Evolutionary conservation across 2,329 filamentous ascomycete genomes (phyloP).

Genomic region (Xylaria sp.): DNA sequence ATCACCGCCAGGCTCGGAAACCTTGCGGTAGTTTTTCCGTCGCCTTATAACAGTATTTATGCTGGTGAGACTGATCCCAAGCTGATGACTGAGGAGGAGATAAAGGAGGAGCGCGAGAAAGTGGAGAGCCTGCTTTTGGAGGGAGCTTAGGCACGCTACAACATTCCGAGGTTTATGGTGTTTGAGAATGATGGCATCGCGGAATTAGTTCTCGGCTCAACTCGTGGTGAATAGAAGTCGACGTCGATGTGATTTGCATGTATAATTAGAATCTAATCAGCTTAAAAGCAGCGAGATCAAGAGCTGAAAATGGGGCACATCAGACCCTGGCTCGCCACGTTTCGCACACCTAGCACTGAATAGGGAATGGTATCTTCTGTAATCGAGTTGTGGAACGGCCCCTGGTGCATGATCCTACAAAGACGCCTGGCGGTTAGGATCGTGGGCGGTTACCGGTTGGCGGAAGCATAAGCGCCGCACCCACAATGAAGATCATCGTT

Average conservation of each 20-base stretch:
- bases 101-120: neutral
- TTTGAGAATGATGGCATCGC: neutral
- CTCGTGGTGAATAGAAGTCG: no score
- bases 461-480: neutral
- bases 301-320: no score
- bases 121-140: neutral
- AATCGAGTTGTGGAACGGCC: neutral
- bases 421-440: neutral
- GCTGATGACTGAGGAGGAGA: slow-evolving; percentile 3
- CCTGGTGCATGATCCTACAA: neutral
- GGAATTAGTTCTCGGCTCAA: no score
- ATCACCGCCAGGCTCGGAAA: neutral
- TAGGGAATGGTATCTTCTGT: neutral
- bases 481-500: no score
- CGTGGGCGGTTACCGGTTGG: neutral
- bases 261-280: no score
- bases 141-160: slow-evolving; percentile 1
- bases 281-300: no score
- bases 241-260: no score
- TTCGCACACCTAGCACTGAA: no score
- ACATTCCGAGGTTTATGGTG: neutral
- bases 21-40: neutral
- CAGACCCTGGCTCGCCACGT: no score
- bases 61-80: neutral
- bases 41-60: slow-evolving; percentile 14